phyloP scores from a whole-genome alignment of 2,329 filamentous ascomycete genomes.

The Talaromyces sp. region DNA sequence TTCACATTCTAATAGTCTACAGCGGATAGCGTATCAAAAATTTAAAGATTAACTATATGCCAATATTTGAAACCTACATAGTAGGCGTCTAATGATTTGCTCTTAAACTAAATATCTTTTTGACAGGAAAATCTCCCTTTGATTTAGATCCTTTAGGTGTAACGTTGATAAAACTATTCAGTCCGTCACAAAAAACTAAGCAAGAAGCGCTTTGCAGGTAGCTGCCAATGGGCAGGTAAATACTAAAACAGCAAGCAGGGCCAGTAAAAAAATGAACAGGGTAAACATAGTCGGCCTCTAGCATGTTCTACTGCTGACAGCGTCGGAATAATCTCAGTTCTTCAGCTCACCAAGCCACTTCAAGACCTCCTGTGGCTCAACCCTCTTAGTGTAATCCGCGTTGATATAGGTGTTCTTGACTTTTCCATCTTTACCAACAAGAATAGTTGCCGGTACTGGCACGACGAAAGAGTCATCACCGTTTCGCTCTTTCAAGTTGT shows the following conservation, averaged over 20 bases:
- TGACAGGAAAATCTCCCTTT: too few species aligned
- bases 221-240: not conserved
- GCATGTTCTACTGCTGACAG: not conserved
- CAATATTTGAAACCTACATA: too few species aligned
- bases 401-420: slow-evolving; percentile 35
- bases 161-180: not conserved
- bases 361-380: slow-evolving; percentile 4
- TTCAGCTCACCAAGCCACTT: slow-evolving; percentile 36
- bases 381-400: slow-evolving; percentile 27
- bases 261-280: not conserved
- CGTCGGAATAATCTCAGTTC: not conserved
- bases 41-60: too few species aligned
- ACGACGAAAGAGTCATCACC: slow-evolving; percentile 37
- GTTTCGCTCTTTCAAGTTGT: slow-evolving; percentile 29
- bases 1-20: too few species aligned
- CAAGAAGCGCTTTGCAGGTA: not conserved
- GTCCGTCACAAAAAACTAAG: not conserved
- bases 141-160: not conserved
- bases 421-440: slow-evolving; percentile 33
- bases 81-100: too few species aligned
- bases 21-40: too few species aligned
- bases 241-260: not conserved
- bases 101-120: too few species aligned
- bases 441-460: slow-evolving; percentile 36
- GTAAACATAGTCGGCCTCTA: not conserved